phyloP scores from a whole-genome alignment of 176 grass and related monocot genomes.

The Tillandsia leiboldiana region DNA sequence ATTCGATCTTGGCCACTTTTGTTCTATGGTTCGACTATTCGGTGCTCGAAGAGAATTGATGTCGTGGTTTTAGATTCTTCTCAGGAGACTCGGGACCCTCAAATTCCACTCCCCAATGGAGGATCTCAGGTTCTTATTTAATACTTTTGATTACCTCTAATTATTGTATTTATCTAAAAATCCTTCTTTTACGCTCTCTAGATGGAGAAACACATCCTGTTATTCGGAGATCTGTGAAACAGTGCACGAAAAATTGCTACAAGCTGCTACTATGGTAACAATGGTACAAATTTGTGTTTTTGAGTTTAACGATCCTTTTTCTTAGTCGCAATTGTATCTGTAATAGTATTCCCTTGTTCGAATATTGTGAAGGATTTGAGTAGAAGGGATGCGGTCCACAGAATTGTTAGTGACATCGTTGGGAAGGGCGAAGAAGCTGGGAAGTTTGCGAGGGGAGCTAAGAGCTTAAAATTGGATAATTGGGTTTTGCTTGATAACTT shows the following conservation, averaged over 20 bases:
- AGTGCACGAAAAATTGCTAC: constrained; percentile 32
- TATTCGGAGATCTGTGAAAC: constrained; percentile 30
- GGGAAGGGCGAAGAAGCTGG: constrained; percentile 38
- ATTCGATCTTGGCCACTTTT: background rate
- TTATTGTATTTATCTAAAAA: too few species aligned
- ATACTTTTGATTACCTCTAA: background rate
- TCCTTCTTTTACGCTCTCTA: background rate
- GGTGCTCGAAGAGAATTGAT: background rate
- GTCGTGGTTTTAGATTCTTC: background rate
- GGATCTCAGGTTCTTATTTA: background rate
- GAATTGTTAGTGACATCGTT: constrained; percentile 55
- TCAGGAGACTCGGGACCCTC: background rate
- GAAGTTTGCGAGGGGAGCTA: constrained; percentile 37
- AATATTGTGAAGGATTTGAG: constrained; percentile 27
- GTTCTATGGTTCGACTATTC: background rate
- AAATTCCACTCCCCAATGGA: background rate
- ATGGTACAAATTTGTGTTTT: background rate
- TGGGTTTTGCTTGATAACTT: constrained; percentile 52
- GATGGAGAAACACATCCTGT: constrained; percentile 41
- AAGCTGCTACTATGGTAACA: constrained; percentile 12
- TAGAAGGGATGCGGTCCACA: constrained; percentile 28
- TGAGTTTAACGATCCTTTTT: background rate
- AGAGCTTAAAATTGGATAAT: constrained; percentile 51
- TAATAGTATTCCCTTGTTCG: background rate
- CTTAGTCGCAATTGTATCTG: background rate